These are phyloP conservation scores for Paramarasmius palmivorus DNA, from an alignment of 1,284 basidiomycete genomes.

Conservation along the genomic window DNA sequence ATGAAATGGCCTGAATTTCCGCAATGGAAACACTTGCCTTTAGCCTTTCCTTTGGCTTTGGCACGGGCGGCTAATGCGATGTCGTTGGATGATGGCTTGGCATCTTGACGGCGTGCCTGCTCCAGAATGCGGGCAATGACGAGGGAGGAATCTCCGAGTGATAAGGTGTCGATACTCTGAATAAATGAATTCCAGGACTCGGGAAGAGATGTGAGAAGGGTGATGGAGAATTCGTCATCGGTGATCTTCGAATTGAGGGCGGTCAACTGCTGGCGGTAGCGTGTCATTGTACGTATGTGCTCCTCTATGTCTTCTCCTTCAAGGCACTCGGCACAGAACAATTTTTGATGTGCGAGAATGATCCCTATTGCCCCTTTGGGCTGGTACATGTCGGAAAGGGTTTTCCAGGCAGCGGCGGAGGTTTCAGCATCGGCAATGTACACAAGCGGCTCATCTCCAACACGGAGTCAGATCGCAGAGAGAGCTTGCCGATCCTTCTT, in stretches of 20 bases:
- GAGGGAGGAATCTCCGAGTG: constrained; percentile 22
- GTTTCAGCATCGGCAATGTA: too few relatives aligned
- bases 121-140: constrained; percentile 33
- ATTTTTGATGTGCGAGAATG: constrained; percentile 21
- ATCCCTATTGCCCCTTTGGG: too few relatives aligned
- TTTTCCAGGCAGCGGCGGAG: too few relatives aligned
- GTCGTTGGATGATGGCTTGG: constrained; percentile 10
- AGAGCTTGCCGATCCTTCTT: too few relatives aligned
- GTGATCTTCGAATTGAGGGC: not conserved
- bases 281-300: constrained; percentile 21
- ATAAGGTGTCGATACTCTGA: constrained; percentile 21
- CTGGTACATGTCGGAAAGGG: too few relatives aligned
- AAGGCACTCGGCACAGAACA: constrained; percentile 23
- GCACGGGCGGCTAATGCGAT: constrained; percentile 17
- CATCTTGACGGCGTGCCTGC: constrained; percentile 21
- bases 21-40: too few relatives aligned
- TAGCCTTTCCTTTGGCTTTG: too few relatives aligned
- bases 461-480: too few relatives aligned
- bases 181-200: constrained; percentile 36
- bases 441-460: too few relatives aligned
- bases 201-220: constrained; percentile 34
- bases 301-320: constrained; percentile 28
- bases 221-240: too few relatives aligned
- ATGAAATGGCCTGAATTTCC: too few relatives aligned
- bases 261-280: not conserved